phyloP scores from a whole-genome alignment of 257 asterid genomes.

The Plantago ovata region DNA sequence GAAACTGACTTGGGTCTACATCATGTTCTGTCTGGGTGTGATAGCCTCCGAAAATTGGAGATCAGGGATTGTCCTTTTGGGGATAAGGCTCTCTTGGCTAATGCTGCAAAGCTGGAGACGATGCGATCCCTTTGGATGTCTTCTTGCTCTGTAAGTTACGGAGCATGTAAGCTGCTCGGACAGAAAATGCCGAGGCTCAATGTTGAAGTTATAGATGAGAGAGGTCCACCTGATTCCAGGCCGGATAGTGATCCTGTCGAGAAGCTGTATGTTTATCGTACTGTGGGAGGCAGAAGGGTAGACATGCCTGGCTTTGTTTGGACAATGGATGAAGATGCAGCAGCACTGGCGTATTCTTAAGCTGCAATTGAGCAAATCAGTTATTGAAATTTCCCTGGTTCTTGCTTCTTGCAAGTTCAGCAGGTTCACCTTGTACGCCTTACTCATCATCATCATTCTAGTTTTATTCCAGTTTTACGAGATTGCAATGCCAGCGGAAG shows the following conservation, averaged over 20 bases:
- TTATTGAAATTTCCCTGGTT: background rate
- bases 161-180: conserved; percentile 85
- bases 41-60: conserved; percentile 83
- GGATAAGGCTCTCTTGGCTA: conserved; percentile 92
- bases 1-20: conserved; percentile 86
- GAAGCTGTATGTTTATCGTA: conserved; percentile 70
- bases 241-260: conserved; percentile 75
- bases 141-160: conserved; percentile 81
- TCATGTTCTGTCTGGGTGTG: conserved; percentile 85
- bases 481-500: conserved; percentile 37
- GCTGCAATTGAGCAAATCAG: background rate
- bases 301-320: conserved; percentile 89
- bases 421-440: conserved; percentile 27
- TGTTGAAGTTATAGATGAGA: conserved; percentile 91
- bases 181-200: conserved; percentile 79
- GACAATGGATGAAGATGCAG: conserved; percentile 59
- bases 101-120: conserved; percentile 95
- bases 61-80: conserved; percentile 96
- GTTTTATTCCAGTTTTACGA: conserved; percentile 28
- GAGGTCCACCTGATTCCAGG: conserved; percentile 73
- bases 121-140: conserved; percentile 99
- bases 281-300: conserved; percentile 74
- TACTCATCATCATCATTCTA: conserved; percentile 15
- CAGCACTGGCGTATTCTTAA: conserved; percentile 35
- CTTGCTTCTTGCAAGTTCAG: conserved; percentile 7